Conservation (phyloP, 305 asterid genomes). For the Fraxinus sp. region DNA sequence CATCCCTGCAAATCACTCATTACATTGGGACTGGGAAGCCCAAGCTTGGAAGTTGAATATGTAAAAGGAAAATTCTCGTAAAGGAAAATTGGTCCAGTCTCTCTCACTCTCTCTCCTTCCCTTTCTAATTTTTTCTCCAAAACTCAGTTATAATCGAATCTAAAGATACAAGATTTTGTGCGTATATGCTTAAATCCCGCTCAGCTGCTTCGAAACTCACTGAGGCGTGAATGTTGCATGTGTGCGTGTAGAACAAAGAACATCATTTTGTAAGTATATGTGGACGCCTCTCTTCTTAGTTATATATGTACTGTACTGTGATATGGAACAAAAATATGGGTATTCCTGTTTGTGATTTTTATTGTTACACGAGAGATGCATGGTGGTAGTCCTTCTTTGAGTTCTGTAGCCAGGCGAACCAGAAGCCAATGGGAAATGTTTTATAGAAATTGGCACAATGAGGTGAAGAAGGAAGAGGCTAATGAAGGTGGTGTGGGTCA, state of each 20-base stretch:
- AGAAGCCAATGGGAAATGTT: conserved; percentile 28
- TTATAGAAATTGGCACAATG: conserved; percentile 5
- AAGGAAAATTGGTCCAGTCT: neutral
- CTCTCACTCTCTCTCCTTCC: neutral
- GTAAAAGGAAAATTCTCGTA: too few relatives aligned
- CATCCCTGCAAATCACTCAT: neutral
- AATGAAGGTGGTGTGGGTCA: neutral
- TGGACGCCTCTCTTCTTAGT: neutral
- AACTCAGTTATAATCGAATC: neutral
- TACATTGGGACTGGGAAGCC: neutral
- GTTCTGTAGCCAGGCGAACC: conserved; percentile 23
- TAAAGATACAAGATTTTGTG: neutral
- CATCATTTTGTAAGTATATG: neutral
- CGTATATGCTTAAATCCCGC: neutral
- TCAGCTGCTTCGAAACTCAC: neutral
- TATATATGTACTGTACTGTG: neutral
- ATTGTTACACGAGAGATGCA: neutral
- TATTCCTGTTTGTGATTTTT: neutral
- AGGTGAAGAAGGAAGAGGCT: conserved; percentile 11
- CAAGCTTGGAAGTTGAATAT: neutral
- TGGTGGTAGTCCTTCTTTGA: neutral
- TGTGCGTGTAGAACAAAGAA: neutral
- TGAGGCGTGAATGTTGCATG: neutral
- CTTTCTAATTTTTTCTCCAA: neutral
- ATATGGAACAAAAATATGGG: neutral